Conservation (phyloP, 129 eudicot genomes). For the Tagetes erecta region DNA sequence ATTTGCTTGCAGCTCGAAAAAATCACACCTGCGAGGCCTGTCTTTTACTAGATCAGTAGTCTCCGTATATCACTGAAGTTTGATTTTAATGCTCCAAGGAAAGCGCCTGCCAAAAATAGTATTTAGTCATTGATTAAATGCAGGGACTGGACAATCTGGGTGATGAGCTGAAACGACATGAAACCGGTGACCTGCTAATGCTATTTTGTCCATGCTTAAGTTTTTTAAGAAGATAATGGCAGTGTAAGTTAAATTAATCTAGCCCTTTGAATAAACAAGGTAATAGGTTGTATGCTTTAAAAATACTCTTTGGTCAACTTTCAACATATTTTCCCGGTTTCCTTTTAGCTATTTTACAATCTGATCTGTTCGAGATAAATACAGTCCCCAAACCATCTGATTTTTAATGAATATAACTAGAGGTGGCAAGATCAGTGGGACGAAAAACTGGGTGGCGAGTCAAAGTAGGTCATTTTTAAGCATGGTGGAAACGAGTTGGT, state of each 20-base stretch:
- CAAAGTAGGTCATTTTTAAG: neutral
- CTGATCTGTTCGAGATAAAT: too few species aligned
- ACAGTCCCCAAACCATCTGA: neutral
- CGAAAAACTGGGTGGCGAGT: neutral
- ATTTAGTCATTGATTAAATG: neutral
- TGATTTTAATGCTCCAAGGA: constrained; percentile 60
- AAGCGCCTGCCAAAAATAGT: constrained; percentile 58
- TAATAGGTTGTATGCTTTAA: neutral
- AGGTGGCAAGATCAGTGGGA: neutral
- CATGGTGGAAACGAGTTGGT: neutral
- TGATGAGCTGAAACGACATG: neutral
- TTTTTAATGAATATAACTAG: neutral
- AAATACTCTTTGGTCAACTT: neutral
- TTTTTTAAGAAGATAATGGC: neutral
- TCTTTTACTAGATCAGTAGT: constrained; percentile 49
- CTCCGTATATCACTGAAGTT: constrained; percentile 75
- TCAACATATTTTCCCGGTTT: neutral
- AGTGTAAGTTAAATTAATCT: neutral
- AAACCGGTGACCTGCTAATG: neutral
- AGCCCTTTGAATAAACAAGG: neutral
- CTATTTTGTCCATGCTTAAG: neutral
- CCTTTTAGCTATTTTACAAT: neutral
- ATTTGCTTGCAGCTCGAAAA: constrained; percentile 24
- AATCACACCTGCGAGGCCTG: constrained; percentile 25
- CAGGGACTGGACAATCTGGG: neutral